Evolutionary conservation across 345 rosid species (phyloP).

Genomic region (Noccaea caerulescens): DNA sequence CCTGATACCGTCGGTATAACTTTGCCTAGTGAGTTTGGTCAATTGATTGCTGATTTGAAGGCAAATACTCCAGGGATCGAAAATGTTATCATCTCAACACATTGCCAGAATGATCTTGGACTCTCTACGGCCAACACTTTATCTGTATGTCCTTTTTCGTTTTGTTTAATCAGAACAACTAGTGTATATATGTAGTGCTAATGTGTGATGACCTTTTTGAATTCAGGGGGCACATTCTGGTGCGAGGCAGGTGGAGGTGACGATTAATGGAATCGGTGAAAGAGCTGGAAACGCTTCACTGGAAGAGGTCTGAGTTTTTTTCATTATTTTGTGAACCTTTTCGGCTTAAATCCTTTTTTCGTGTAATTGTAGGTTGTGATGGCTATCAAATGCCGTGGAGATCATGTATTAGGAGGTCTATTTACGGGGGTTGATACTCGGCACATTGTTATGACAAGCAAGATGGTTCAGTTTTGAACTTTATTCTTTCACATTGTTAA

Average conservation of each 20-base stretch:
- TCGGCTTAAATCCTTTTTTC: not conserved
- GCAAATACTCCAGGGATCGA: slow-evolving; percentile 89
- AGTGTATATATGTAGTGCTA: slow-evolving; percentile 20
- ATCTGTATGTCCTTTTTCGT: slow-evolving; percentile 55
- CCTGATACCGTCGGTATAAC: slow-evolving; percentile 97
- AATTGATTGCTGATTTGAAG: slow-evolving; percentile 83
- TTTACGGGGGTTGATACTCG: slow-evolving; percentile 75
- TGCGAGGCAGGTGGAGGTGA: slow-evolving; percentile 94
- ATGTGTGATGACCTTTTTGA: slow-evolving; percentile 26
- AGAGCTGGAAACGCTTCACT: slow-evolving; percentile 99
- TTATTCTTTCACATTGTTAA: slow-evolving; percentile 1
- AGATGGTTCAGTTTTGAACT: slow-evolving; percentile 62
- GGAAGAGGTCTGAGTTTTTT: slow-evolving; percentile 71
- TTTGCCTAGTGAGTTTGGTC: slow-evolving; percentile 77
- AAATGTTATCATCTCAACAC: slow-evolving; percentile 87
- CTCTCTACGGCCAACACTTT: slow-evolving; percentile 97
- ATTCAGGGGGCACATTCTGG: slow-evolving; percentile 89
- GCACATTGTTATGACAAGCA: slow-evolving; percentile 90
- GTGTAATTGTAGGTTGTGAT: slow-evolving; percentile 67
- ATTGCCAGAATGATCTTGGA: slow-evolving; percentile 99
- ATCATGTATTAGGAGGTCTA: slow-evolving; percentile 73
- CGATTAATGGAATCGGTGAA: slow-evolving; percentile 97
- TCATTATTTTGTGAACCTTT: slow-evolving; percentile 6
- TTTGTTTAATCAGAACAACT: not conserved
- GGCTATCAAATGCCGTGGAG: slow-evolving; percentile 91